phyloP scores from a whole-genome alignment of 139 green algal species.

The Chlorella sp. region DNA sequence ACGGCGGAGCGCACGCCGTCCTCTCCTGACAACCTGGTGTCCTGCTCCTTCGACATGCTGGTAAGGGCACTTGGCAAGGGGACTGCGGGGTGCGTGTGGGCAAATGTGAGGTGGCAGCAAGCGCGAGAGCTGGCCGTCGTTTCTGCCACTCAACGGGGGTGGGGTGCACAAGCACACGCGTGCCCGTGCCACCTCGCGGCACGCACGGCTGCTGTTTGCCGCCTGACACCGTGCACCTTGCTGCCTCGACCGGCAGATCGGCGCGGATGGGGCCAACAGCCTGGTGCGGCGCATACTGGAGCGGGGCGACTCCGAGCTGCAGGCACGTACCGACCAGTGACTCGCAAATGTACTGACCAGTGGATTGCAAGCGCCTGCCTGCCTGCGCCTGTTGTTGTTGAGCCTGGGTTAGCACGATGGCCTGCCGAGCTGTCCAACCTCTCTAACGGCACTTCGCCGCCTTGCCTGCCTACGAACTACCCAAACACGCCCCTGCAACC shows the following conservation, averaged over 20 bases:
- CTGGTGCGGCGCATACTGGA: slow-evolving; percentile 37
- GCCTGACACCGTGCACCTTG: too few species aligned
- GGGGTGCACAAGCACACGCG: too few species aligned
- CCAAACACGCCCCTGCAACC: neutral
- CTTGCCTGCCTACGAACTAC: neutral
- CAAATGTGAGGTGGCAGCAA: too few species aligned
- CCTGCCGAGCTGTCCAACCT: neutral
- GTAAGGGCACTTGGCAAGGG: too few species aligned
- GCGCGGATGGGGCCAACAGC: slow-evolving; percentile 54
- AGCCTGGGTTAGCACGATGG: neutral
- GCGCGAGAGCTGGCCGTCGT: too few species aligned
- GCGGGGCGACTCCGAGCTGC: neutral
- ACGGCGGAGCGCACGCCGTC: neutral
- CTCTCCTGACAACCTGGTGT: neutral
- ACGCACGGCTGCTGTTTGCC: too few species aligned
- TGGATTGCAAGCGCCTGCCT: too few species aligned
- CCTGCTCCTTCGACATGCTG: slow-evolving; percentile 48
- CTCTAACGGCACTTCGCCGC: neutral
- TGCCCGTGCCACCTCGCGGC: too few species aligned
- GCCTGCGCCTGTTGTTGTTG: neutral
- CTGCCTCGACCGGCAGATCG: neutral
- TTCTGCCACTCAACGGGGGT: too few species aligned
- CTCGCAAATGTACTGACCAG: neutral
- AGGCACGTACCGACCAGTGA: too few species aligned
- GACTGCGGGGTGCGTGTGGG: too few species aligned